phyloP scores from a whole-genome alignment of 2,329 filamentous ascomycete genomes.

The Orbilia brochopaga region DNA sequence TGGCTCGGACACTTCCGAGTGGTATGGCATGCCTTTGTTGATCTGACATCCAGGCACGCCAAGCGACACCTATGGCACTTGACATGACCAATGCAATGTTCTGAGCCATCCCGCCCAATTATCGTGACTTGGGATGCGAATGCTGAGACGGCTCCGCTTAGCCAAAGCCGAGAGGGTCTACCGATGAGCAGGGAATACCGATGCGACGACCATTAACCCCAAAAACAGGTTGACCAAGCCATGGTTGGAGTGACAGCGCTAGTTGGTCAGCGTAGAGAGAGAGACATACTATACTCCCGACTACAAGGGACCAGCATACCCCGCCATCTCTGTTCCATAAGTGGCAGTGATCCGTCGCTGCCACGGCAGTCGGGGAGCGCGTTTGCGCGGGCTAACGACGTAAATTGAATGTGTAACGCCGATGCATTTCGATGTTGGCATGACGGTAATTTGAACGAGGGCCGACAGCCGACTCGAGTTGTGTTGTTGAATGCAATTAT shows the following conservation, averaged over 20 bases:
- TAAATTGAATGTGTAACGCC: too few species aligned
- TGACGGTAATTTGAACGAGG: not conserved
- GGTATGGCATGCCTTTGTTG: too few species aligned
- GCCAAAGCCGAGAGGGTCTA: not conserved
- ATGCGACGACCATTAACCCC: not conserved
- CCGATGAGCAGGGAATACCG: slow-evolving; percentile 1
- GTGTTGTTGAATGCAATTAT: too few species aligned
- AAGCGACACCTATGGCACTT: not conserved
- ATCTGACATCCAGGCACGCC: not conserved
- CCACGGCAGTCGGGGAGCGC: too few species aligned
- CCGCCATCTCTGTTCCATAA: too few species aligned
- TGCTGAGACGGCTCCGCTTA: not conserved
- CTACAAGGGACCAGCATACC: not conserved
- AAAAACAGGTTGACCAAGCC: not conserved
- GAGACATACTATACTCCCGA: not conserved
- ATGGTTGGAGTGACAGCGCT: not conserved
- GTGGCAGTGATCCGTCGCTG: too few species aligned
- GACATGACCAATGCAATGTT: not conserved
- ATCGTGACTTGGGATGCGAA: not conserved
- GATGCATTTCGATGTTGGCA: not conserved
- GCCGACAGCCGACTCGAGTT: too few species aligned
- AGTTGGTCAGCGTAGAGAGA: not conserved
- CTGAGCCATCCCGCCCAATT: not conserved
- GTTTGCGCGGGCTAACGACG: too few species aligned
- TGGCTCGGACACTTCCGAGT: too few species aligned